Conservation (phyloP, 176 grass and related monocot genomes). For the Typha latifolia region DNA sequence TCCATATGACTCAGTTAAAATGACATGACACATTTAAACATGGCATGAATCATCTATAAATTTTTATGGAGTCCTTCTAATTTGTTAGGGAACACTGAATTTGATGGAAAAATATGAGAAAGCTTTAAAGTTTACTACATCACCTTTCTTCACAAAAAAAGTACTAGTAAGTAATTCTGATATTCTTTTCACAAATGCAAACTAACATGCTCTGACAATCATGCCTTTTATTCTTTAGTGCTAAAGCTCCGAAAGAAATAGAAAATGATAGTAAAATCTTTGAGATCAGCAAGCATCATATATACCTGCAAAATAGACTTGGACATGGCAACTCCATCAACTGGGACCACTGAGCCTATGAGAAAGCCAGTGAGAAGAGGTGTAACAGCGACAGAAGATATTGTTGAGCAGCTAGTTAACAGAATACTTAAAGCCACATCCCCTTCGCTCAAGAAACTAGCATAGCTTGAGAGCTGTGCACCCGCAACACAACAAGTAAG, state of each 20-base stretch:
- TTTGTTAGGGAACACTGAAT: too few species aligned
- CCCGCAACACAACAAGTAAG: slow-evolving; percentile 79
- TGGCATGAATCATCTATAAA: too few species aligned
- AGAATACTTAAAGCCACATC: slow-evolving; percentile 92
- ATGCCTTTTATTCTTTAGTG: neutral
- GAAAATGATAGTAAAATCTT: neutral
- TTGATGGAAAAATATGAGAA: too few species aligned
- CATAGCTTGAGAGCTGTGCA: slow-evolving; percentile 87
- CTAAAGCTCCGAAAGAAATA: neutral
- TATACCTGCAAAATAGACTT: slow-evolving; percentile 93
- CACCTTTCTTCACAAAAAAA: too few species aligned
- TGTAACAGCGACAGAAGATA: slow-evolving; percentile 78
- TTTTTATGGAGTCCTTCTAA: too few species aligned
- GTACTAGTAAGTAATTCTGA: too few species aligned
- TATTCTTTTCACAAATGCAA: neutral
- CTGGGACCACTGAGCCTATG: slow-evolving; percentile 78
- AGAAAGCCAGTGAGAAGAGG: slow-evolving; percentile 75
- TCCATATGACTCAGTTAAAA: too few species aligned
- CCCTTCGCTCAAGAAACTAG: slow-evolving; percentile 82
- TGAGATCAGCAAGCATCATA: slow-evolving; percentile 1
- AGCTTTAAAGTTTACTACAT: too few species aligned
- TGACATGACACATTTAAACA: too few species aligned
- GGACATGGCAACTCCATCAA: slow-evolving; percentile 79
- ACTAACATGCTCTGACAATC: neutral
- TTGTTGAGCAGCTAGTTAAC: slow-evolving; percentile 76